Conservation (phyloP, 2,329 filamentous ascomycete species). For the Ramichloridium luteum region DNA sequence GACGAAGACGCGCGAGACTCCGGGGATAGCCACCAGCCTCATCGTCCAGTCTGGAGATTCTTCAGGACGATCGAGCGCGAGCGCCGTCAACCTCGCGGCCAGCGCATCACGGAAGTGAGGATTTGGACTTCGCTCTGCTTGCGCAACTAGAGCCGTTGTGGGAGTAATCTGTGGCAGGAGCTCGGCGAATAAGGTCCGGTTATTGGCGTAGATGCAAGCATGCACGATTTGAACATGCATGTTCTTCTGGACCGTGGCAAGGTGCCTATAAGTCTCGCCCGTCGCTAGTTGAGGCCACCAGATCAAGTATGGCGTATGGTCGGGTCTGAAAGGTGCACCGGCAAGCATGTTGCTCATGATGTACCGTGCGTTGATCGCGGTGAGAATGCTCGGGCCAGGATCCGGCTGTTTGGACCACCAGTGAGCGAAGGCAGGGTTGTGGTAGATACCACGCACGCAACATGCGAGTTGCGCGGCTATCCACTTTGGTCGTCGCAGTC, state of each 20-base stretch:
- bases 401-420: conserved; percentile 20
- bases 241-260: conserved; percentile 5
- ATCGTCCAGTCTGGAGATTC: too few relatives aligned
- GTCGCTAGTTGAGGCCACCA: conserved; percentile 13
- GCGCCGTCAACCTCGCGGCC: too few relatives aligned
- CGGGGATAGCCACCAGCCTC: too few relatives aligned
- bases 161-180: too few relatives aligned
- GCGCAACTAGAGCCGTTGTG: too few relatives aligned
- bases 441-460: conserved; percentile 27
- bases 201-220: conserved; percentile 13
- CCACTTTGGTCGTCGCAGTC: conserved; percentile 23
- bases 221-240: conserved; percentile 11
- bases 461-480: conserved; percentile 19
- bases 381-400: conserved; percentile 1
- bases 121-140: too few relatives aligned
- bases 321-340: not conserved
- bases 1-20: too few relatives aligned
- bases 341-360: conserved; percentile 25
- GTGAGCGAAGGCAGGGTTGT: conserved; percentile 27
- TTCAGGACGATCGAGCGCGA: too few relatives aligned
- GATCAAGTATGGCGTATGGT: conserved; percentile 10
- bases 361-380: conserved; percentile 19
- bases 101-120: too few relatives aligned
- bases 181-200: too few relatives aligned
- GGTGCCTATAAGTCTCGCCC: conserved; percentile 7